A percentile compares a stretch with the other conserved stretches of the same genome.
These are phyloP conservation scores for Myxozyma kluyveri DNA, from an alignment of 805 yeast genomes.

Conservation along the genomic window DNA sequence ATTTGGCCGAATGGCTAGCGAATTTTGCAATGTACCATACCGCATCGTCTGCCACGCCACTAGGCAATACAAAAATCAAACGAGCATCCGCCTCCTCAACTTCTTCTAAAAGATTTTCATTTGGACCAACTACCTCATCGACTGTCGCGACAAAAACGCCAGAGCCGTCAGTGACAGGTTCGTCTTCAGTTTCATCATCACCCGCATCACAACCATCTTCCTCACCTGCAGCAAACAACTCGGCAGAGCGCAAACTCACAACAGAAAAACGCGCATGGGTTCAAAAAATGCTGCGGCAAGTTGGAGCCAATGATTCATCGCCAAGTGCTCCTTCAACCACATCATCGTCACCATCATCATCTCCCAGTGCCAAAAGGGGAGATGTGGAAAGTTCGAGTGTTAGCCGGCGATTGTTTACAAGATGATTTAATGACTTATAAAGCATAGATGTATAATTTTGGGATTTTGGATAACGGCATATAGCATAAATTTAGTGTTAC, in stretches of 20 bases:
- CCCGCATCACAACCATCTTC: too few relatives aligned
- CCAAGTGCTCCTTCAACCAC: neutral
- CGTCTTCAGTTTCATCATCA: neutral
- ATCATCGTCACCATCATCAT: too few relatives aligned
- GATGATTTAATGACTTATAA: too few relatives aligned
- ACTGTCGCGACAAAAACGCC: neutral
- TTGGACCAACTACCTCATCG: neutral
- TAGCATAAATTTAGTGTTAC: neutral
- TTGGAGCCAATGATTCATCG: conserved; percentile 3
- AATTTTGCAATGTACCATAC: conserved; percentile 26
- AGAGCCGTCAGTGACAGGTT: neutral
- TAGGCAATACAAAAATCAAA: neutral
- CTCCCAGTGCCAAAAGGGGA: too few relatives aligned
- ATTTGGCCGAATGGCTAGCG: conserved; percentile 30
- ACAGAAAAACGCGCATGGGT: conserved; percentile 12
- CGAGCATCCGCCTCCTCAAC: neutral
- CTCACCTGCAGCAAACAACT: too few relatives aligned
- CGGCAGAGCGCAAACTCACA: neutral
- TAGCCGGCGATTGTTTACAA: conserved; percentile 6
- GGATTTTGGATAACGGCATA: neutral
- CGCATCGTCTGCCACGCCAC: neutral
- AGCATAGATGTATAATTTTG: neutral
- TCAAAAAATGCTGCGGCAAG: conserved; percentile 23
- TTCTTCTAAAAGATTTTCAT: neutral
- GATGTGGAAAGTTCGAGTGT: conserved; percentile 2